phyloP scores from a whole-genome alignment of 139 green algal species.

The Coccomyxa sp. region DNA sequence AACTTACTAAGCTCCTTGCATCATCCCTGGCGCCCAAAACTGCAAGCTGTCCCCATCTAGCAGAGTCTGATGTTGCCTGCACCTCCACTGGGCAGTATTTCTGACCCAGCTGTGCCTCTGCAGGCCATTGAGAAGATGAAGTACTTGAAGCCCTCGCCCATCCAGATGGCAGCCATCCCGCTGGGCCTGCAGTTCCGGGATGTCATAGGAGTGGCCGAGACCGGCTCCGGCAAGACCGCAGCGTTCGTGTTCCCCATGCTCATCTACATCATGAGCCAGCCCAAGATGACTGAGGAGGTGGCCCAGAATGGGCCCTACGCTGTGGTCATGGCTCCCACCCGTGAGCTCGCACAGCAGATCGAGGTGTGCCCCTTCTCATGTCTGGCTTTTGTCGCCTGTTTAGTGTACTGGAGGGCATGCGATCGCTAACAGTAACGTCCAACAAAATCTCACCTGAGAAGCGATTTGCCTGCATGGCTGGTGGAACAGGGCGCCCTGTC shows the following conservation, averaged over 20 bases:
- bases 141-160: constrained; percentile 94
- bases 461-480: too few relatives aligned
- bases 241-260: constrained; percentile 98
- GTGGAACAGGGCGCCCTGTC: too few relatives aligned
- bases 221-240: constrained; percentile 92
- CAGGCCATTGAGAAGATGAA: constrained; percentile 67
- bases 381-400: too few relatives aligned
- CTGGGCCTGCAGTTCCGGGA: constrained; percentile 87
- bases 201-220: constrained; percentile 88
- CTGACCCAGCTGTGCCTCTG: not conserved
- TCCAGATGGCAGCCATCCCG: constrained; percentile 97
- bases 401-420: too few relatives aligned
- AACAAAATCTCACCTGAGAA: too few relatives aligned
- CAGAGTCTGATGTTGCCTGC: too few relatives aligned
- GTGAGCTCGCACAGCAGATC: constrained; percentile 88
- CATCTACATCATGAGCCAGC: constrained; percentile 88
- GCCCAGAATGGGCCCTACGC: constrained; percentile 87
- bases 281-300: constrained; percentile 84
- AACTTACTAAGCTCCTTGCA: not conserved
- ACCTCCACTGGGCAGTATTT: too few relatives aligned
- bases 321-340: constrained; percentile 93
- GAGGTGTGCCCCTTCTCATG: constrained; percentile 6
- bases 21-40: too few relatives aligned
- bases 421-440: too few relatives aligned
- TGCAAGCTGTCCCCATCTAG: too few relatives aligned